Base-by-base conservation (phyloP, 768 basidiomycete species). In the Phanerochaete carnosa region DNA sequence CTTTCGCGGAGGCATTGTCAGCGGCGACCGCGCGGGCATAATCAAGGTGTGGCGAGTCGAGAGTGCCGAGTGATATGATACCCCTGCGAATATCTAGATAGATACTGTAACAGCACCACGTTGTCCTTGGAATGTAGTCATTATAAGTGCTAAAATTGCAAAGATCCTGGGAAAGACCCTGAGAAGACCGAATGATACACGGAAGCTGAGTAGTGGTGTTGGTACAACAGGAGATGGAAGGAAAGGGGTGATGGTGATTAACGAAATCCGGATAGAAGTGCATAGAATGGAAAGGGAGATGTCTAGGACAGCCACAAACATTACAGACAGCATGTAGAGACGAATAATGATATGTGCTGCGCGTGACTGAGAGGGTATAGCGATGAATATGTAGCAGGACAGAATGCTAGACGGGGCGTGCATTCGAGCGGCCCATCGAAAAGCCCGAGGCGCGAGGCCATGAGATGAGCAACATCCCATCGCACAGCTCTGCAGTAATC, bases 41-140 rank as follows among this genome's bases (percentile, higher is more conserved):
- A 82, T 98, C 64, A 98, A 97, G 72, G 90, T 97, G 0, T 98
- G 90, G 90, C 80, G 87, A 60, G 83, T 91, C 23, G 90, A 92
- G 52, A 72, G 73, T 19, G 64, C 67, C 22, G 72, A 76, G 45
- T 64, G 33, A 46, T 22, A 19, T 43, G 39, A 43, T 43, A 43
- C 39, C 39, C 39, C 39, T 43, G 39, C 39, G 39, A 19, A 43
- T 43, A 19, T 19, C 19, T 25, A 43, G 39, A 43, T 43, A 19
- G 8, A 43, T 19, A 43, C 33, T 35, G 39, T 43, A 43, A n/a
- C 39, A 43, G 19, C 19, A 43, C 39, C 39, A 43, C 39, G 19
- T 19, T 19, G 8, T 43, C 39, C 39, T 43, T 19, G 39, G 39
- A 43, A 43, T 19, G 39, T 43, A 43, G 39, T 43, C 39, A 19